Percentiles rank a stretch among this genome's conserved stretches.
phyloP scores from a whole-genome alignment of 768 basidiomycete species.

The Termitomyces sp. region DNA sequence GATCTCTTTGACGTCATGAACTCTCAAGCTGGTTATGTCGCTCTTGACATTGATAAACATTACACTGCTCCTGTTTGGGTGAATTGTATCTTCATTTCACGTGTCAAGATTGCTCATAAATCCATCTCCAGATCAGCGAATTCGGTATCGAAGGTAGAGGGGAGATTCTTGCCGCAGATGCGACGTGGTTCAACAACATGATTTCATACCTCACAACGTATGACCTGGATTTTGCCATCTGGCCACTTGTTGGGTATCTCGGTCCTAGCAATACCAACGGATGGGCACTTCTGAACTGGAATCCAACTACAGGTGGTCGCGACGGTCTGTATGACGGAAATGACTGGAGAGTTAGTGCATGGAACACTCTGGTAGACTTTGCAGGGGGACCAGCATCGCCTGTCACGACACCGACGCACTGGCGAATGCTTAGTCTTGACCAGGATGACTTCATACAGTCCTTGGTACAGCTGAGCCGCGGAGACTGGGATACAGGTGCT shows the following conservation, averaged over 20 bases:
- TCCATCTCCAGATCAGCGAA: slow-evolving; percentile 9
- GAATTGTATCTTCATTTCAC: background rate
- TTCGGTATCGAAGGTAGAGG: slow-evolving; percentile 12
- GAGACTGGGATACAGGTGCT: slow-evolving; percentile 13
- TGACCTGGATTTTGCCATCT: slow-evolving; percentile 13
- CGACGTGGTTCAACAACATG: slow-evolving; percentile 10
- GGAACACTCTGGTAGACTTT: slow-evolving; percentile 7
- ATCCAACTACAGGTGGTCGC: slow-evolving; percentile 4
- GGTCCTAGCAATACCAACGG: slow-evolving; percentile 9
- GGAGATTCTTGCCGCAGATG: background rate
- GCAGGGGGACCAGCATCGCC: background rate
- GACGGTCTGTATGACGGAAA: slow-evolving; percentile 13
- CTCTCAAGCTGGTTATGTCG: slow-evolving; percentile 11
- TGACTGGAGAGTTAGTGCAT: slow-evolving; percentile 7
- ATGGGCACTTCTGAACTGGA: slow-evolving; percentile 14
- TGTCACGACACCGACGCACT: slow-evolving; percentile 5
- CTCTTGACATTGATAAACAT: slow-evolving; percentile 10
- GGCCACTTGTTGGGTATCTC: slow-evolving; percentile 12
- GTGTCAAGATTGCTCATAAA: background rate
- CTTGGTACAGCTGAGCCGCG: slow-evolving; percentile 3
- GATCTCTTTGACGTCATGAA: slow-evolving; percentile 10
- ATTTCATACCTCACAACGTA: slow-evolving; percentile 8
- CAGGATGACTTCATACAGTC: slow-evolving; percentile 12
- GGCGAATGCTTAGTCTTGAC: slow-evolving; percentile 14
- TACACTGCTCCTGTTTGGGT: slow-evolving; percentile 13